These are phyloP conservation scores for Exophiala sp. DNA, from an alignment of 2,329 filamentous ascomycete genomes.

Conservation along the genomic window DNA sequence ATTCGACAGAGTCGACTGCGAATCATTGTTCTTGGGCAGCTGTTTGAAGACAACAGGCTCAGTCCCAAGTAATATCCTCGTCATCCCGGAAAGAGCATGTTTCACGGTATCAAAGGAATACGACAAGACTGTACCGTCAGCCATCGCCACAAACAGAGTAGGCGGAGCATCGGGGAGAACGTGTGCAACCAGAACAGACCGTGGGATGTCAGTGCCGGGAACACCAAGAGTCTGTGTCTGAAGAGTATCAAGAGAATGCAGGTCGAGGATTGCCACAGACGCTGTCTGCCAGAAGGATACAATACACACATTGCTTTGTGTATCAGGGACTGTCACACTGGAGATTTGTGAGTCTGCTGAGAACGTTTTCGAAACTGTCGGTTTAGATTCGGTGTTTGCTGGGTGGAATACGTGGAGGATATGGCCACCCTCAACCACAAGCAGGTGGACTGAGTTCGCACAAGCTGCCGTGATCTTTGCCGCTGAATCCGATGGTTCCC, in stretches of 20 bases:
- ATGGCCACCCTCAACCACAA: slow-evolving; percentile 72
- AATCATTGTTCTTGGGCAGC: slow-evolving; percentile 52
- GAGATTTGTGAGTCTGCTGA: slow-evolving; percentile 69
- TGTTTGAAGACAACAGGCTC: slow-evolving; percentile 76
- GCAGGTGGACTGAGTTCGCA: slow-evolving; percentile 61
- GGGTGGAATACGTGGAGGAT: slow-evolving; percentile 61
- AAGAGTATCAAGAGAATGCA: slow-evolving; percentile 60
- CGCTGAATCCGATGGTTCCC: slow-evolving; percentile 39
- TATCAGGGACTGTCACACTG: slow-evolving; percentile 68
- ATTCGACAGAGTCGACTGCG: slow-evolving; percentile 58
- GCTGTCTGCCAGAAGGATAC: slow-evolving; percentile 86
- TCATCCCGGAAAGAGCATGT: slow-evolving; percentile 64
- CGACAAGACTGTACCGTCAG: slow-evolving; percentile 83
- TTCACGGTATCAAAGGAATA: slow-evolving; percentile 62
- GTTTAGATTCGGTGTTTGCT: slow-evolving; percentile 47
- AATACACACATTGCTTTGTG: slow-evolving; percentile 61
- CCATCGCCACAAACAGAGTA: slow-evolving; percentile 82
- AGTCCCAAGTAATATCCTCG: slow-evolving; percentile 77
- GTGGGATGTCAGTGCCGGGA: slow-evolving; percentile 70
- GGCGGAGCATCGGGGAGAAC: slow-evolving; percentile 61
- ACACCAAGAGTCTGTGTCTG: slow-evolving; percentile 58
- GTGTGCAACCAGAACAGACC: slow-evolving; percentile 72
- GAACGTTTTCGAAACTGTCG: slow-evolving; percentile 56
- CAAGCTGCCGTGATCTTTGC: slow-evolving; percentile 69
- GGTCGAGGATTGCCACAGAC: slow-evolving; percentile 65